Conservation (phyloP, 805 yeast species). For the Starmerella vitae region DNA sequence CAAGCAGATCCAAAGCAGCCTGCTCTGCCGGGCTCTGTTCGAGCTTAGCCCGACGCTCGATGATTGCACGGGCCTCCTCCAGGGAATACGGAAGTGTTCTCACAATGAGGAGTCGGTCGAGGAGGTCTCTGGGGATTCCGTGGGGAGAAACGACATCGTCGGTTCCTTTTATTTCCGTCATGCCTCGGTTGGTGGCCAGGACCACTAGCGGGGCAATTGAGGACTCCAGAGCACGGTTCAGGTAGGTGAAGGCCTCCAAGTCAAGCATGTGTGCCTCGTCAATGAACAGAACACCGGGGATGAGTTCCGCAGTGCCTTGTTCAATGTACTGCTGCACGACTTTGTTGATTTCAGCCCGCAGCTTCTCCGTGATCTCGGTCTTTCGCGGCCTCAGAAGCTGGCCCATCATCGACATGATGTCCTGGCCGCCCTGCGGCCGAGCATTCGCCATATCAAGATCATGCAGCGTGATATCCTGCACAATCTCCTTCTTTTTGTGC, state of each 20-base stretch:
- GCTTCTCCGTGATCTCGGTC: constrained; percentile 92
- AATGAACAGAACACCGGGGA: constrained; percentile 94
- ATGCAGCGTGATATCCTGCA: constrained; percentile 92
- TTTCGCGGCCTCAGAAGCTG: constrained; percentile 90
- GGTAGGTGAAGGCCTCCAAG: constrained; percentile 88
- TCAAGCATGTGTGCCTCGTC: constrained; percentile 99
- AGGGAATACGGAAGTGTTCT: constrained; percentile 79
- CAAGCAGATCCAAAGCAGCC: constrained; percentile 63
- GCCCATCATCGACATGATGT: constrained; percentile 90
- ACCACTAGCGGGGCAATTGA: constrained; percentile 89
- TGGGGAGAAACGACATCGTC: constrained; percentile 77
- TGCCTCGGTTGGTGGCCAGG: constrained; percentile 89
- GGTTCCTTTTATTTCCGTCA: constrained; percentile 84
- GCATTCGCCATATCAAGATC: constrained; percentile 95
- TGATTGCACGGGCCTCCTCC: constrained; percentile 69
- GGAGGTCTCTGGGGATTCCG: constrained; percentile 89
- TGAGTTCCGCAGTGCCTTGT: constrained; percentile 94
- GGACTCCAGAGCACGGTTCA: constrained; percentile 87
- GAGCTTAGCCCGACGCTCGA: constrained; percentile 65
- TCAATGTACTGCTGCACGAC: constrained; percentile 93
- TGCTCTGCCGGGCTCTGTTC: constrained; percentile 54
- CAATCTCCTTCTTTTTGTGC: constrained; percentile 93
- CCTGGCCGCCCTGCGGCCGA: constrained; percentile 94
- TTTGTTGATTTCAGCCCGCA: constrained; percentile 85
- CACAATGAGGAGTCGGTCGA: constrained; percentile 82